Evolutionary conservation across 1,284 basidiomycete genomes (phyloP), one percentile per base, ranked within the genome.

Genomic region (Apiotrichum mycotoxinovorans): DNA sequence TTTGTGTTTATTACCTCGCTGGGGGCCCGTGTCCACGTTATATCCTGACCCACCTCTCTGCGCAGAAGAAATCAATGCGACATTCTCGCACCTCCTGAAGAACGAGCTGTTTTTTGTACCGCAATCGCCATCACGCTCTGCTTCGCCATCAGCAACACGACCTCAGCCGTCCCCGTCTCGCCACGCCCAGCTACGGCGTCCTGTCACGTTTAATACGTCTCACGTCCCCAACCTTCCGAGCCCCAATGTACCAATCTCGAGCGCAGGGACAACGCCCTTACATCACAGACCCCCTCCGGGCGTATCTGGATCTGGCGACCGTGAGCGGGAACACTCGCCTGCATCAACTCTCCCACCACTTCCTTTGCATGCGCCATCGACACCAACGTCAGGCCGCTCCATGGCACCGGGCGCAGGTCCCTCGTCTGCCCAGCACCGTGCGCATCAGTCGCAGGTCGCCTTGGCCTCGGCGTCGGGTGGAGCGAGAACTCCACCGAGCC

Each of bases 11-110:
- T 47, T 34, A 34, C 12, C 30, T 30, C 12, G 30, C 12, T 30
- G n/a, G n/a, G n/a, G n/a, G n/a, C n/a, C n/a, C 34, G 34, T 14
- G 34, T 3, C 10, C 34, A 35, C 17, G 34, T 35, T 35, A 11
- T 11, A 8, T 25, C 37, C 57, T 57, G 43, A 58, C 47, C 5
- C 22, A n/a, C n/a, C n/a, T n/a, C n/a, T n/a, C 11, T 8, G 30
- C 2, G n/a, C 67, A 80, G 80, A 81, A 52, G 79, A 82, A 66
- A 79, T 81, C 11, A 80, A 82, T 62, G 72, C 77, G 52, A 80
- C 81, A 0, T 83, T 82, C 66, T 78, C 79, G 20, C 74, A 79
- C 22, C 66, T 83, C 2, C 76, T 83, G 17, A 80, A 79, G 44
- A 76, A 75, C 41, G 82, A 83, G 61, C 75, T 83, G 11, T 81